phyloP scores from a whole-genome alignment of 768 basidiomycete species.

The Naganishia kalamii region DNA sequence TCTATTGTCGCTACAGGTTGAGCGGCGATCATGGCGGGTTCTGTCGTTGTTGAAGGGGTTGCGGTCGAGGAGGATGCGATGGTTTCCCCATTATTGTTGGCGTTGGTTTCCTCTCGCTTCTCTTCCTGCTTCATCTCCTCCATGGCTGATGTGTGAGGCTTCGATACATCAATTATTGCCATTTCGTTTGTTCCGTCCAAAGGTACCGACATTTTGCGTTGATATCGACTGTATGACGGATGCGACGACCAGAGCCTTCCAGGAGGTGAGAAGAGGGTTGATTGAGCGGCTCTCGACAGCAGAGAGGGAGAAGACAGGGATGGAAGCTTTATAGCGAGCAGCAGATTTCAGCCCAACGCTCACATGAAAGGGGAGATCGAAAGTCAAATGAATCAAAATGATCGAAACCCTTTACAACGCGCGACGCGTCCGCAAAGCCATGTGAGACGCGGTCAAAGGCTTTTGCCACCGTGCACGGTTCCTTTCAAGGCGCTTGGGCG shows the following conservation, averaged over 20 bases:
- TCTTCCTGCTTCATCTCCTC: not conserved
- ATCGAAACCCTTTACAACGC: slow-evolving; percentile 2
- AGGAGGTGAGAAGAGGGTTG: too few species aligned
- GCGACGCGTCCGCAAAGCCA: slow-evolving; percentile 10
- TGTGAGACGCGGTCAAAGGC: not conserved
- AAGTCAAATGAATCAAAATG: not conserved
- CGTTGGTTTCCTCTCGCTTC: not conserved
- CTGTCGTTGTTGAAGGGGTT: too few species aligned
- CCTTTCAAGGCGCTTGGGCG: too few species aligned
- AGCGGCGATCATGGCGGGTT: not conserved
- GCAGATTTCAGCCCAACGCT: not conserved
- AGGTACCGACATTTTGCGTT: not conserved
- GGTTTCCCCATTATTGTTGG: not conserved
- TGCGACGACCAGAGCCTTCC: too few species aligned
- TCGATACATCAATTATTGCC: not conserved
- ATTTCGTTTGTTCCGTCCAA: not conserved
- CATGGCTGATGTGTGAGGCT: not conserved
- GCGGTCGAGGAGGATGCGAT: too few species aligned
- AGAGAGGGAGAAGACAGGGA: too few species aligned
- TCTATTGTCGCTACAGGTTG: not conserved
- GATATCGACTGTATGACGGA: too few species aligned
- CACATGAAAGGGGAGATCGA: slow-evolving; percentile 9
- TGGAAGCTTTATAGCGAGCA: too few species aligned
- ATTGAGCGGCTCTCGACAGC: too few species aligned
- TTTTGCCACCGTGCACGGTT: not conserved